These are phyloP conservation scores for Nakazawaea populi DNA, from an alignment of 805 yeast genomes.

Conservation along the genomic window DNA sequence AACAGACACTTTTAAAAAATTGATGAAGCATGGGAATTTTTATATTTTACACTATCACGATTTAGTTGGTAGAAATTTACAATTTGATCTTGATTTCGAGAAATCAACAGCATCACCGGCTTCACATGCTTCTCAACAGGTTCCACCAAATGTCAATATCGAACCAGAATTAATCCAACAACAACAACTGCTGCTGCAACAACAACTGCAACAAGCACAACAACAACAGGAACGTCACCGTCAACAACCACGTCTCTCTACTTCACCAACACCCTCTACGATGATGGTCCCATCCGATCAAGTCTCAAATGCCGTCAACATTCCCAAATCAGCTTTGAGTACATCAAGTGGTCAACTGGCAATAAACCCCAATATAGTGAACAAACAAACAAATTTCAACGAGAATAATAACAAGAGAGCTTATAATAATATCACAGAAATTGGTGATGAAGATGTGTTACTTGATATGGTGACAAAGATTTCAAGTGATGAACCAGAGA, in stretches of 20 bases:
- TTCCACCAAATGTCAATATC: background rate
- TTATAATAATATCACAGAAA: background rate
- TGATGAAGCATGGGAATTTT: conserved; percentile 10
- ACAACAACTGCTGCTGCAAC: background rate
- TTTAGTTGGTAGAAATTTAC: conserved; percentile 8
- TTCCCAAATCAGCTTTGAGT: background rate
- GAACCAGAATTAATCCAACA: conserved; percentile 6
- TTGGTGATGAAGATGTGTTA: conserved; percentile 12
- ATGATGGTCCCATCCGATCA: background rate
- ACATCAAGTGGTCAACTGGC: background rate
- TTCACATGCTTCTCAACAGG: background rate
- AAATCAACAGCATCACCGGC: background rate
- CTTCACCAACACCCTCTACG: background rate
- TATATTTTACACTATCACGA: conserved; percentile 10
- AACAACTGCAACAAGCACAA: background rate
- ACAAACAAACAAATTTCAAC: background rate
- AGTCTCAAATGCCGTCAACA: background rate
- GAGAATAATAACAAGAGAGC: background rate
- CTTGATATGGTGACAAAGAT: conserved; percentile 25
- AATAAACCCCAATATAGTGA: background rate
- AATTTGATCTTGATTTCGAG: conserved; percentile 7
- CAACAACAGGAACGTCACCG: background rate
- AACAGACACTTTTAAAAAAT: conserved; percentile 9
- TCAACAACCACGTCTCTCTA: background rate
- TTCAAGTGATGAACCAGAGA: conserved; percentile 14